phyloP scores from a whole-genome alignment of 345 rosid species.

The Nasturtium officinale region DNA sequence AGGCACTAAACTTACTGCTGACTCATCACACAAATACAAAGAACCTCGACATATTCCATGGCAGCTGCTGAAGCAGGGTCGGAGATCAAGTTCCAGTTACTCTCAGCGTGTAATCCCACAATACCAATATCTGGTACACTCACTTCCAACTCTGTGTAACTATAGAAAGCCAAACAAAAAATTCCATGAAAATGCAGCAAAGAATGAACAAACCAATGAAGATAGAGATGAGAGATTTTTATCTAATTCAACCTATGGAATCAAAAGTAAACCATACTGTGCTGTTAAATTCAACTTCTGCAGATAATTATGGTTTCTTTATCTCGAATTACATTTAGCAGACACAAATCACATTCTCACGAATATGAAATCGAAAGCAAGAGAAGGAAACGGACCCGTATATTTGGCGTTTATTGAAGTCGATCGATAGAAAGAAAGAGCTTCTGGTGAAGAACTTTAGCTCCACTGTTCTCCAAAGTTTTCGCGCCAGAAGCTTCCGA shows the following conservation, averaged over 20 bases:
- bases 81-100: slow-evolving; percentile 60
- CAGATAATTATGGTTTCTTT: slow-evolving; percentile 23
- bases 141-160: slow-evolving; percentile 91
- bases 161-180: slow-evolving; percentile 25
- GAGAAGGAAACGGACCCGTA: slow-evolving; percentile 62
- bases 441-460: slow-evolving; percentile 89
- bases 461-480: slow-evolving; percentile 71
- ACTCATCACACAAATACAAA: too few relatives aligned
- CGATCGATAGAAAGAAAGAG: slow-evolving; percentile 75
- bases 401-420: slow-evolving; percentile 63
- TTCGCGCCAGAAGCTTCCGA: slow-evolving; percentile 69
- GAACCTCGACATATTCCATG: slow-evolving; percentile 62
- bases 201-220: neutral
- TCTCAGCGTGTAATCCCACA: slow-evolving; percentile 84
- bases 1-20: too few relatives aligned
- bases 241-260: slow-evolving; percentile 9
- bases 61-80: slow-evolving; percentile 74
- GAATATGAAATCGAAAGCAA: slow-evolving; percentile 16
- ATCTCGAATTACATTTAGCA: slow-evolving; percentile 16
- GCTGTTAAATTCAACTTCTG: neutral
- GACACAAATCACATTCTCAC: neutral
- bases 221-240: neutral
- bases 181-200: neutral
- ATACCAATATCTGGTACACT: slow-evolving; percentile 91
- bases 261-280: neutral